phyloP scores from a whole-genome alignment of 805 yeast species.

The Torulaspora delbrueckii region DNA sequence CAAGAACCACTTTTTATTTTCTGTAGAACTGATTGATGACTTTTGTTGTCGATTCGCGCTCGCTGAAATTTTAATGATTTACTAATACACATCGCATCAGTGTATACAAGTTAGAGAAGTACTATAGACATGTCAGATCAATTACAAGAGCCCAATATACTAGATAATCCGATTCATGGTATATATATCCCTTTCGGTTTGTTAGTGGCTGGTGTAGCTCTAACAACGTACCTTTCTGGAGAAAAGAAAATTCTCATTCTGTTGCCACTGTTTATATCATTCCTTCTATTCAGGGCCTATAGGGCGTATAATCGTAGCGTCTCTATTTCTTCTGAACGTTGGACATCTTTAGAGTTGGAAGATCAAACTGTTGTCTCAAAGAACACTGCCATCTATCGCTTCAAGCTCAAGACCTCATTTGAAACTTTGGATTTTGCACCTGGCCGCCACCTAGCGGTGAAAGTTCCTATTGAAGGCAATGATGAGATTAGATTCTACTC shows the following conservation, averaged over 20 bases:
- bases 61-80: not conserved
- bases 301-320: constrained; percentile 39
- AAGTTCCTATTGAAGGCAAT: constrained; percentile 36
- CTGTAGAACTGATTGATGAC: constrained; percentile 2
- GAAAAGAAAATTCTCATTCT: constrained; percentile 32
- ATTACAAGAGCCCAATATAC: constrained; percentile 42
- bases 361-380: constrained; percentile 71
- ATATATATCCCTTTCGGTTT: constrained; percentile 64
- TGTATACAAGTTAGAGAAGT: not conserved
- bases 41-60: not conserved
- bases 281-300: constrained; percentile 35
- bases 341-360: constrained; percentile 62
- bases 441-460: constrained; percentile 70
- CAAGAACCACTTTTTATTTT: not conserved
- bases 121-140: constrained; percentile 5
- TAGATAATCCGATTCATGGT: constrained; percentile 71
- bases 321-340: constrained; percentile 47
- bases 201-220: constrained; percentile 53
- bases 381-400: constrained; percentile 68
- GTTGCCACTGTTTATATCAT: constrained; percentile 38
- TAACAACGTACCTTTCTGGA: constrained; percentile 44
- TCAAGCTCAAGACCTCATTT: constrained; percentile 54
- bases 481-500: constrained; percentile 58
- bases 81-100: not conserved
- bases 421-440: constrained; percentile 64